Conservation (phyloP, 73 alveolate genomes). For the Diophrys appendiculata region DNA sequence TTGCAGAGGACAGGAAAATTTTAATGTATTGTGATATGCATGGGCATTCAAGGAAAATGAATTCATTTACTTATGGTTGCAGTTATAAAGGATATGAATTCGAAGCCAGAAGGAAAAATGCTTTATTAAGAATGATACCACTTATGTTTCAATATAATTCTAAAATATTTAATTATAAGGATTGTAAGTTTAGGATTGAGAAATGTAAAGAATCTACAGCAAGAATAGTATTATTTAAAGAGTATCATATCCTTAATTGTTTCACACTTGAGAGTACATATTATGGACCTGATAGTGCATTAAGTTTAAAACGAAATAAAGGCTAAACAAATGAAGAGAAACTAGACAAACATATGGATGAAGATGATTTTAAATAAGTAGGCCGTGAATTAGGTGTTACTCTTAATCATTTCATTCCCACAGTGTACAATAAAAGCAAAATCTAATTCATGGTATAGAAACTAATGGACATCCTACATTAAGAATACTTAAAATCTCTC, state of each 20-base stretch:
- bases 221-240: slow-evolving; percentile 64
- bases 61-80: slow-evolving; percentile 79
- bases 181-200: slow-evolving; percentile 60
- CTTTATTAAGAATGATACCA: slow-evolving; percentile 53
- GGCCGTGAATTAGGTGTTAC: not conserved
- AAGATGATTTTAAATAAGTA: not conserved
- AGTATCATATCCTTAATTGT: slow-evolving; percentile 45
- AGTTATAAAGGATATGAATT: slow-evolving; percentile 35
- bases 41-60: slow-evolving; percentile 82
- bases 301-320: slow-evolving; percentile 19
- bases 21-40: slow-evolving; percentile 78
- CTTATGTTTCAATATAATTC: slow-evolving; percentile 22
- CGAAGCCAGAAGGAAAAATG: slow-evolving; percentile 35
- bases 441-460: not conserved
- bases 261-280: slow-evolving; percentile 67
- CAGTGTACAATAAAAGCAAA: not conserved
- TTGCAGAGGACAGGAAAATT: slow-evolving; percentile 76
- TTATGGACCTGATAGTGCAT: slow-evolving; percentile 54
- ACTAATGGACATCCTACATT: not conserved
- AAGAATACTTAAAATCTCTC: not conserved
- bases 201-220: slow-evolving; percentile 70
- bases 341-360: not conserved
- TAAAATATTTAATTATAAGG: slow-evolving; percentile 49
- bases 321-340: not conserved
- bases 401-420: not conserved